Percentiles rank a stretch among this genome's conserved stretches.
These are phyloP conservation scores for Lactifluus echinatus DNA, from an alignment of 768 basidiomycete species.

Conservation along the genomic window DNA sequence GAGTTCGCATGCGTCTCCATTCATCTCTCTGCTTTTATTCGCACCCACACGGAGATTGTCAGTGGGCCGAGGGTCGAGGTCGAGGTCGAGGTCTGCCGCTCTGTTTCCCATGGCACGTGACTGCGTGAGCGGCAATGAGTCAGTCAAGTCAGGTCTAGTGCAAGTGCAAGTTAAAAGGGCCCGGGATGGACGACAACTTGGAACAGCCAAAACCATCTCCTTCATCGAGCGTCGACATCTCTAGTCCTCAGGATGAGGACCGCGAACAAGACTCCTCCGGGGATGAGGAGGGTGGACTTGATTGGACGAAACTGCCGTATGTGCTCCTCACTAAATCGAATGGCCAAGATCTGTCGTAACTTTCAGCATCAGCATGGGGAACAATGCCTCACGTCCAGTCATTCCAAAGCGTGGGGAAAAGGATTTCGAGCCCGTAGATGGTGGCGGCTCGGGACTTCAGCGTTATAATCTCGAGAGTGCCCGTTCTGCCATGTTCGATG, in stretches of 20 bases:
- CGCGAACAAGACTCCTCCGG: slow-evolving; percentile 45
- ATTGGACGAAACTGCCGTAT: slow-evolving; percentile 75
- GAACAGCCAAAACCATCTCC: slow-evolving; percentile 33
- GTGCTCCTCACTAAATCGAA: slow-evolving; percentile 17
- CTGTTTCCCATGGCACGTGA: no score
- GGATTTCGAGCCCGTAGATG: slow-evolving; percentile 79
- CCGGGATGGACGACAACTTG: slow-evolving; percentile 55
- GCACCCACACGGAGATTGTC: no score
- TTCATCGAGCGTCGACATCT: slow-evolving; percentile 16
- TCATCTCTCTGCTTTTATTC: no score
- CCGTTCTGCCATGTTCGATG: slow-evolving; percentile 79
- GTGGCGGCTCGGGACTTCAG: slow-evolving; percentile 66
- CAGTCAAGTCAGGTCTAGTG: no score
- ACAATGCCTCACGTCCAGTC: slow-evolving; percentile 42
- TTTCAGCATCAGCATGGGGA: slow-evolving; percentile 6
- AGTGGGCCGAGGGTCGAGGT: no score
- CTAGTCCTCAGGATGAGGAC: slow-evolving; percentile 33
- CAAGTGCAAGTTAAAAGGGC: no score
- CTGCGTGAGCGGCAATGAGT: no score
- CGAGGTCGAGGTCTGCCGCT: no score
- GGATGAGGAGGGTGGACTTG: slow-evolving; percentile 69
- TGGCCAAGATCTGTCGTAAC: not conserved
- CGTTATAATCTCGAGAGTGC: slow-evolving; percentile 72
- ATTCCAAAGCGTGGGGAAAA: slow-evolving; percentile 98
- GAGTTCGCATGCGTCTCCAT: no score